Evolutionary conservation across 2,329 filamentous ascomycete species (phyloP).

Genomic region (Coniochaeta prunicola): DNA sequence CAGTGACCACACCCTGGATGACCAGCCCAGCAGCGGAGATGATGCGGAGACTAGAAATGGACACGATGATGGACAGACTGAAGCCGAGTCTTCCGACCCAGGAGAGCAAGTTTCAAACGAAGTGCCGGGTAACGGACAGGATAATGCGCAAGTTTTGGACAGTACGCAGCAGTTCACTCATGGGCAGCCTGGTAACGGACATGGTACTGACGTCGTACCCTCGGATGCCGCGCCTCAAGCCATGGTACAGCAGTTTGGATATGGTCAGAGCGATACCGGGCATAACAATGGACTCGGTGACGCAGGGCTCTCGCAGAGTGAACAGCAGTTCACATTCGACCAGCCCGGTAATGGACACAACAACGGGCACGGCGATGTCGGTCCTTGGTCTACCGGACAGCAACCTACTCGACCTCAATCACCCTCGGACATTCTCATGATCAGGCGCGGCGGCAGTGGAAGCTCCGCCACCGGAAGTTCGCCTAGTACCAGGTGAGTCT

Average conservation of each 20-base stretch:
- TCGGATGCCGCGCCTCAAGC: neutral
- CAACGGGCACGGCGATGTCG: constrained; percentile 4
- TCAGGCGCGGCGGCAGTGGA: constrained; percentile 13
- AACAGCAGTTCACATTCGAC: neutral
- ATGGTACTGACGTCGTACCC: neutral
- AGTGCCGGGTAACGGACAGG: neutral
- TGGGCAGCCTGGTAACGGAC: neutral
- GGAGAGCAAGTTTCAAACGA: neutral
- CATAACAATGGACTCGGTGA: neutral
- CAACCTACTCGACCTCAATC: constrained; percentile 10
- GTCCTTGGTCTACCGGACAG: neutral
- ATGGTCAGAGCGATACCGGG: neutral
- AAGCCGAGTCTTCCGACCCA: neutral
- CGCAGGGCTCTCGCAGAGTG: neutral
- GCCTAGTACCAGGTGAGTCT: neutral
- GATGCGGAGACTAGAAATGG: neutral
- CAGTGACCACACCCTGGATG: neutral
- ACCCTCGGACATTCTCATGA: constrained; percentile 24
- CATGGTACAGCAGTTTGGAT: neutral
- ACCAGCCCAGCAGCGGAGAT: too few species aligned
- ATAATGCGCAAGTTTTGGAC: too few species aligned
- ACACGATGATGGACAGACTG: neutral
- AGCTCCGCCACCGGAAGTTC: constrained; percentile 5
- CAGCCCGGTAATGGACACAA: neutral
- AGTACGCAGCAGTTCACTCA: too few species aligned